Conservation (phyloP, 2,329 filamentous ascomycete genomes). For the Lecanosticta acicola region DNA sequence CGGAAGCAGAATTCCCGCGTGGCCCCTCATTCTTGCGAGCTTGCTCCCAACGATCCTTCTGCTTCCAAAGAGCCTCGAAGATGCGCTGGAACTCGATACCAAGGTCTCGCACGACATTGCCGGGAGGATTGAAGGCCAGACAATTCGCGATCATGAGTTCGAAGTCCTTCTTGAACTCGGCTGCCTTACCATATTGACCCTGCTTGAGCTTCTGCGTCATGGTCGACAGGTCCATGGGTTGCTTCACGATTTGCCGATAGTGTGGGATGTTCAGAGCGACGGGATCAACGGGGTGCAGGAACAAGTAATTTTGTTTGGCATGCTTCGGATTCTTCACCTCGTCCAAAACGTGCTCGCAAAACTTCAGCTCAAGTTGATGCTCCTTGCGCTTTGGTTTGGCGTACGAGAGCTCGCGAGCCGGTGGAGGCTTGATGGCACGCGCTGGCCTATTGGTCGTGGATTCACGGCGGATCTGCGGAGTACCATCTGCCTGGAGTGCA, state of each 20-base stretch:
- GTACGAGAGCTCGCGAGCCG: constrained; percentile 87
- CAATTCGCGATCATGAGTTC: constrained; percentile 83
- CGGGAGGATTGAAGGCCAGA: constrained; percentile 80
- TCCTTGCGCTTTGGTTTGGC: constrained; percentile 87
- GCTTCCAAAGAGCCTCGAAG: constrained; percentile 69
- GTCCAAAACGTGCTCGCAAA: constrained; percentile 74
- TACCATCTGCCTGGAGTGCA: constrained; percentile 69
- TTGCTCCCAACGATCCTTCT: constrained; percentile 76
- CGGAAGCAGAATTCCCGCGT: constrained; percentile 58
- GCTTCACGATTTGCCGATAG: constrained; percentile 91
- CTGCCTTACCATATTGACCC: constrained; percentile 73
- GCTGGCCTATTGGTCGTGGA: constrained; percentile 82
- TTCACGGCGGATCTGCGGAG: constrained; percentile 78
- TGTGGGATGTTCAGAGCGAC: constrained; percentile 89
- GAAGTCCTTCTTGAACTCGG: constrained; percentile 81
- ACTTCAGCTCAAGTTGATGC: constrained; percentile 79
- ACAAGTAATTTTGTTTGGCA: constrained; percentile 61
- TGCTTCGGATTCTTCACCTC: constrained; percentile 75
- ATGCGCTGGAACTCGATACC: constrained; percentile 68
- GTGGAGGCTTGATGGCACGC: constrained; percentile 86
- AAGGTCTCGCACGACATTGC: constrained; percentile 65
- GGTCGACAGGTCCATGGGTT: constrained; percentile 91
- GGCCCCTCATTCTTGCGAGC: constrained; percentile 64
- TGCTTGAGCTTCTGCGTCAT: constrained; percentile 69
- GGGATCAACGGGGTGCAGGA: constrained; percentile 81